phyloP scores from a whole-genome alignment of 768 basidiomycete genomes.

The Scleroderma citrinum region DNA sequence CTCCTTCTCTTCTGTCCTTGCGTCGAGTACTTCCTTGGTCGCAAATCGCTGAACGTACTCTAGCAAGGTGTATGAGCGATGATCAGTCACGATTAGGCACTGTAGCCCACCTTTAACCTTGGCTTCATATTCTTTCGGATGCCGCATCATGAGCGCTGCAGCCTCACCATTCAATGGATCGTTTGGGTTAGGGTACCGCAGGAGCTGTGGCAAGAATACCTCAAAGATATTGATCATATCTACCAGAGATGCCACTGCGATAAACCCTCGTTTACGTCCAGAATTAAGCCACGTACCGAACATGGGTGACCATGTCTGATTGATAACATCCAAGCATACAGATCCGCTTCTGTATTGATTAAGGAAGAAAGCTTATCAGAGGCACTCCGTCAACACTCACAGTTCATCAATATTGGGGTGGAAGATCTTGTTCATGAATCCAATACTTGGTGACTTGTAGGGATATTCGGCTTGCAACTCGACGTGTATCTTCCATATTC shows the following conservation, averaged over 20 bases:
- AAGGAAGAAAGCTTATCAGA: constrained; percentile 6
- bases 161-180: constrained; percentile 98
- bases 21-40: constrained; percentile 84
- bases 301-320: constrained; percentile 99
- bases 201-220: constrained; percentile 92
- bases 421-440: constrained; percentile 99
- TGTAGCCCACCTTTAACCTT: constrained; percentile 77
- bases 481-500: constrained; percentile 99
- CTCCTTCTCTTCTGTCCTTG: constrained; percentile 52
- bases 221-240: constrained; percentile 99
- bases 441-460: constrained; percentile 97
- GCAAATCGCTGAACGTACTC: constrained; percentile 97
- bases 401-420: constrained; percentile 99
- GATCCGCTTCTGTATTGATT: constrained; percentile 73
- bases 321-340: constrained; percentile 97
- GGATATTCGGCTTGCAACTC: constrained; percentile 98
- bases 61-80: constrained; percentile 25
- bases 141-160: constrained; percentile 93
- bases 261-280: not conserved
- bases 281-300: constrained; percentile 63
- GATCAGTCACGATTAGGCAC: not conserved
- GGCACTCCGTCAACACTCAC: constrained; percentile 43
- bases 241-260: constrained; percentile 25
- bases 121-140: constrained; percentile 91
- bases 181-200: constrained; percentile 97